Base-by-base conservation (phyloP, 164 flowering plant species). In the Santalum album region DNA sequence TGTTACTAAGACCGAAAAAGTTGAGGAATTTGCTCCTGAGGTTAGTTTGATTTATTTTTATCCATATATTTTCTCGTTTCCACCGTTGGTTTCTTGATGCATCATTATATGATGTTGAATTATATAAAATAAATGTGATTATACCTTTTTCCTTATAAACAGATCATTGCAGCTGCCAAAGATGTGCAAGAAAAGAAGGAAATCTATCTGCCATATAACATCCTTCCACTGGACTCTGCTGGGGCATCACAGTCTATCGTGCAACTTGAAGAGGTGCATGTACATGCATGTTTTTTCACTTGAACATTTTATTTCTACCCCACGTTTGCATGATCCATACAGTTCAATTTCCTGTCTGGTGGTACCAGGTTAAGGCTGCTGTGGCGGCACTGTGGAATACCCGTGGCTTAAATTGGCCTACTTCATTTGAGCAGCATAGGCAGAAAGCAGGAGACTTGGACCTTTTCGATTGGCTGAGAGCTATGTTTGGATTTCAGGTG, bases 401-500 rank as follows among this genome's bases (percentile, higher is more conserved):
- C 54, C 79, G 76, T 57, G 90, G 90, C 47, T 71, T 94, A 67
- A 84, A 53, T 59, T 94, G 97, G 97, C 96, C 99, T 11, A 21
- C 82, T 38, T 60, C 82, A 50, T 80, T 82, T 73, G 95, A 90
- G 72, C 89, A 75, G 64, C 78, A 74, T 1, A 72, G 84, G 70
- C 85, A 83, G 72, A 90, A 74, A 70, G 53, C 88, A 12, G 89
- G 84, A 59, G 90, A 94, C 50, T 51, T 87, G 46, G 99, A 94
- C 66, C 74, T 94, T 64, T 85, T 94, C 47, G 99, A 94, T 71
- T 94, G 99, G 99, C 69, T 94, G 44, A 76, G 87, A 53, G 95
- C 96, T 29, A 90, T 94, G 99, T 94, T 94, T 65, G 99, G 99
- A 15, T 94, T 94, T 75, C 99, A 94, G 95, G 99, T 67, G 69